Base-by-base conservation (phyloP, 1,284 basidiomycete species). In the Phylloporus sp. region DNA sequence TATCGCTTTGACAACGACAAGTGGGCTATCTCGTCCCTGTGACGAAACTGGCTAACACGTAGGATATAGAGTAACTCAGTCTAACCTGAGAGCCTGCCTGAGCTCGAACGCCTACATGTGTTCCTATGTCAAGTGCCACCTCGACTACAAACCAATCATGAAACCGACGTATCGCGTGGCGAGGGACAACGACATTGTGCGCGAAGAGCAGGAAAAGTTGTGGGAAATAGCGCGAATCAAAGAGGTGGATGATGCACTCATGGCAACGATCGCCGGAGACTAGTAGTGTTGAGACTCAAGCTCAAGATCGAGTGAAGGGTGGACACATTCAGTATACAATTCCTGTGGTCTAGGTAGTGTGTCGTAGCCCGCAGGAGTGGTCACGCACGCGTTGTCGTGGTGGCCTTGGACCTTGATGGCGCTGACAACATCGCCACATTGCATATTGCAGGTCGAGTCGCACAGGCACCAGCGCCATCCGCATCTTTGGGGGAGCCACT, bases 1-100 rank as follows among this genome's bases (percentile, higher is more conserved):
- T 97, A 95, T 82, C 90, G 92, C 37, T 97, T 95, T 79, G 96
- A 98, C 78, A 96, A 98, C 75, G 96, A 97, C 77, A 97, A 95
- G 93, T 94, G 43, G 61, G 58, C 57, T 23, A 52, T 52, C 11
- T 17, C 19, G 27, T 32, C 11, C 29, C 7, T 52, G 32, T 61
- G 14, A 25, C 23, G 37, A 43, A 25, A 32, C n/a, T 15, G 7
- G 12, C 45, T 37, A 59, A 66, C 56, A 47, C 37, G 43, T 59
- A 63, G 15, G 55, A 35, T 56, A 41, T 70, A 94, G 92, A 80
- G 93, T 96, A 20, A 90, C 88, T 0, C 86, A 86, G 23, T 88
- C 94, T 6, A 91, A 85, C 35, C 83, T 96, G 15, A 84, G 86
- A 10, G 85, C 85, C 3, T 93, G 91, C 63, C 84, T 96, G 52